Evolutionary conservation across 106 monocot species (phyloP), one percentile per base, ranked within the genome.

Genomic region (Acorus calamus): DNA sequence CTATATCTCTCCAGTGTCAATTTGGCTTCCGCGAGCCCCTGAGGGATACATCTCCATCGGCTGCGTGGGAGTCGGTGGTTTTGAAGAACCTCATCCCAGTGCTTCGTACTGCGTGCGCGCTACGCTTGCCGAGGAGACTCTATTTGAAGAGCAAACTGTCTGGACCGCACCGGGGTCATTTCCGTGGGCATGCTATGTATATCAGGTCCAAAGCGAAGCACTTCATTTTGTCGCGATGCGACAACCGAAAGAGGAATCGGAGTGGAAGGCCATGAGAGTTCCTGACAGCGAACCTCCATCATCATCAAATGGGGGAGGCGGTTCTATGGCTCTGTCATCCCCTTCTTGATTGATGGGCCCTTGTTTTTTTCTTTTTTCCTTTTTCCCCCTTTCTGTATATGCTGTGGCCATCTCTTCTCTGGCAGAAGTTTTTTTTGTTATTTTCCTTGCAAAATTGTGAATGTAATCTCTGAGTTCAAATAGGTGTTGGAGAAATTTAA

Each of bases 121-220:
- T 54, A 67, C 11, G 14, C 69, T 98, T 11, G 74, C 71, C 9
- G 88, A 79, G 70, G 88, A 79, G 3, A 61, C 87, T 8, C 10
- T 11, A 4, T 92, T 88, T 67, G 92, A 90, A 65, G 82, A 98
- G 52, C 87, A 75, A 57, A 76, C 72, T 4, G 66, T 80, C 53
- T 98, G 96, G 96, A 60, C 72, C 51, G 70, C 90, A 3, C 87
- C 90, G 3, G 88, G 88, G 65, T 69, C 81, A 10, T 92, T 85
- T 78, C 96, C 91, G 4, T 98, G 96, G 96, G 62, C 91, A 8
- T 98, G 96, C 49, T 79, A 80, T 65, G 59, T 98, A 1, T 98
- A 98, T 61, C 88, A 88, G 77, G 83, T 92, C 47, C 79, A 81
- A 65, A 98, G 91, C 59, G 88, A 79, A 66, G 85, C 91, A 50